A percentile compares a stretch with the other conserved stretches of the same genome.
Conservation (phyloP, 176 grass and related monocot genomes). For the Panicum miliaceum region DNA sequence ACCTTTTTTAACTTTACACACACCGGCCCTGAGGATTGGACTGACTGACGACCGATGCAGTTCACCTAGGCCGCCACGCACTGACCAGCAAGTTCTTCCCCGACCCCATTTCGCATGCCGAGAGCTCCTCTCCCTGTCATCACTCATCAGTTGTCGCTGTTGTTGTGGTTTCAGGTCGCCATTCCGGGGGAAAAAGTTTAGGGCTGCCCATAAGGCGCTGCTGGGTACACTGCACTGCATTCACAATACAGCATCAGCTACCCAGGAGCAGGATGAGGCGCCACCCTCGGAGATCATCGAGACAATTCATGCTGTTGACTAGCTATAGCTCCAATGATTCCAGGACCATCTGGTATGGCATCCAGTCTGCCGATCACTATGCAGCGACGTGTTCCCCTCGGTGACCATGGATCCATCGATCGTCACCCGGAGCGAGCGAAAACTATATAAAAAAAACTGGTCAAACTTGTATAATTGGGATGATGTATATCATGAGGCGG, state of each 20-base stretch:
- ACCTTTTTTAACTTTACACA: not conserved
- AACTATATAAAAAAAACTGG: slow-evolving; percentile 21
- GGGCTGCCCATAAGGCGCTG: slow-evolving; percentile 22
- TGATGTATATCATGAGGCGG: slow-evolving; percentile 22
- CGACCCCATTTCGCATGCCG: not conserved
- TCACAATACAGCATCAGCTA: not conserved
- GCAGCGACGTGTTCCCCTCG: not conserved
- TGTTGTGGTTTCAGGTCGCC: slow-evolving; percentile 33
- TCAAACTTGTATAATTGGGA: slow-evolving; percentile 47
- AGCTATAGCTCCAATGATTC: slow-evolving; percentile 25
- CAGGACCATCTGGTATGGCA: slow-evolving; percentile 9
- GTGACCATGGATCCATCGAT: not conserved
- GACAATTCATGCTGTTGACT: slow-evolving; percentile 10
- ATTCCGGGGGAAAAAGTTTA: slow-evolving; percentile 18
- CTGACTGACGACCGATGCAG: not conserved
- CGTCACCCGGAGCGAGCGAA: not conserved
- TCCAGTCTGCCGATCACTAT: slow-evolving; percentile 15
- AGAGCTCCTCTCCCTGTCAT: not conserved
- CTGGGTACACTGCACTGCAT: slow-evolving; percentile 9
- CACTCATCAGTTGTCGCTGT: not conserved
- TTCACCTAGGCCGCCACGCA: slow-evolving; percentile 18
- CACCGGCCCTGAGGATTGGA: not conserved
- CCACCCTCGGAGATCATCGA: not conserved
- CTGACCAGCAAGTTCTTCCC: too few species aligned
- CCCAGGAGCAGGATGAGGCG: not conserved